phyloP scores from a whole-genome alignment of 164 flowering plant species.

The Vitis riparia region DNA sequence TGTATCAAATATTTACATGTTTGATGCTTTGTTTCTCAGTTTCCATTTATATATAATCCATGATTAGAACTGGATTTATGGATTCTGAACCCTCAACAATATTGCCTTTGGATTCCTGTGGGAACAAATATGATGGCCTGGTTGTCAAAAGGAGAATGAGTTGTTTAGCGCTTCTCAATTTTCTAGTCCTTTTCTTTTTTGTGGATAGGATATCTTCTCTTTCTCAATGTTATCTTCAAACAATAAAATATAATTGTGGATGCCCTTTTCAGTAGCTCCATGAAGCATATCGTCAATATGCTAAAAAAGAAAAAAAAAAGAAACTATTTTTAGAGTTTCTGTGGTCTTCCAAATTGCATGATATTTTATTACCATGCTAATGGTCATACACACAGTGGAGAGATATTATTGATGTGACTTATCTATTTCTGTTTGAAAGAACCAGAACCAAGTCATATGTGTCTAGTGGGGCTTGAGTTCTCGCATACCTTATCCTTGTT shows the following conservation, averaged over 20 bases:
- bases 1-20: background rate
- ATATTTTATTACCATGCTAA: too few relatives aligned
- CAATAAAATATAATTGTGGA: conserved; percentile 11
- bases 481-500: conserved; percentile 8
- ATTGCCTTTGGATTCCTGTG: background rate
- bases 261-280: background rate
- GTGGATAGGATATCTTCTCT: conserved; percentile 6
- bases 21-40: background rate
- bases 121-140: background rate
- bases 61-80: too few relatives aligned
- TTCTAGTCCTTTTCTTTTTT: background rate
- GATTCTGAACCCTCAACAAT: too few relatives aligned
- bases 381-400: background rate
- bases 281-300: background rate
- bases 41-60: background rate
- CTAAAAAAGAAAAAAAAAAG: too few relatives aligned
- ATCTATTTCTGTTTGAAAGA: background rate
- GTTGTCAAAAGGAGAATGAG: background rate
- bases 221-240: conserved; percentile 4
- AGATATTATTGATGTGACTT: background rate
- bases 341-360: too few relatives aligned
- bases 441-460: conserved; percentile 6
- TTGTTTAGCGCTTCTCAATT: background rate
- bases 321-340: too few relatives aligned
- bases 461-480: background rate